Conservation (phyloP, 2,329 filamentous ascomycete genomes). For the Dryadomyces quercivorus region DNA sequence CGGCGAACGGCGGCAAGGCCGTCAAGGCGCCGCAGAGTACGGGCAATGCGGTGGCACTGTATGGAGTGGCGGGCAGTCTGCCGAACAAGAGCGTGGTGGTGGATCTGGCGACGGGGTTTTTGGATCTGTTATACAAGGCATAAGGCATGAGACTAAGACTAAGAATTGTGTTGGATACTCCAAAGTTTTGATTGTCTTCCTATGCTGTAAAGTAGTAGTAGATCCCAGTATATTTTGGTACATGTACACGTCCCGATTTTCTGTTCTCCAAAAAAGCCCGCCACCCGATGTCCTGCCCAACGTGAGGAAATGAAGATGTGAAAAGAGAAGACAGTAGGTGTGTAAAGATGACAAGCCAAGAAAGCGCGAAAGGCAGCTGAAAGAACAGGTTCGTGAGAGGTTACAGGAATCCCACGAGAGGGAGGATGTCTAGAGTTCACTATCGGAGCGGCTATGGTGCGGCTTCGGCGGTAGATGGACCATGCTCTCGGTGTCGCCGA, state of each 20-base stretch:
- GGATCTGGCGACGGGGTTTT: conserved; percentile 78
- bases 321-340: background rate
- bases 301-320: too few species aligned
- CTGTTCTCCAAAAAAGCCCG: background rate
- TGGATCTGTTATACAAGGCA: conserved; percentile 80
- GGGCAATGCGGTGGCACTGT: conserved; percentile 77
- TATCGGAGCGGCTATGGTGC: conserved; percentile 18
- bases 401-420: too few species aligned
- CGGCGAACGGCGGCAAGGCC: conserved; percentile 39
- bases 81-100: conserved; percentile 94
- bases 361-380: too few species aligned
- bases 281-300: background rate
- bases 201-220: background rate
- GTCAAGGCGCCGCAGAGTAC: conserved; percentile 30
- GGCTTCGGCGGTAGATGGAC: conserved; percentile 38
- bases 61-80: conserved; percentile 87
- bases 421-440: conserved; percentile 20
- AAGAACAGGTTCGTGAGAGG: background rate
- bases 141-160: too few species aligned
- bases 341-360: too few species aligned
- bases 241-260: background rate
- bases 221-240: background rate
- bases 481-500: conserved; percentile 74
- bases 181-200: background rate
- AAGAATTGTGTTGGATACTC: too few species aligned